A percentile compares a stretch with the other conserved stretches of the same genome.
phyloP scores from a whole-genome alignment of 2,329 filamentous ascomycete species.

The Colletotrichum viniferum region DNA sequence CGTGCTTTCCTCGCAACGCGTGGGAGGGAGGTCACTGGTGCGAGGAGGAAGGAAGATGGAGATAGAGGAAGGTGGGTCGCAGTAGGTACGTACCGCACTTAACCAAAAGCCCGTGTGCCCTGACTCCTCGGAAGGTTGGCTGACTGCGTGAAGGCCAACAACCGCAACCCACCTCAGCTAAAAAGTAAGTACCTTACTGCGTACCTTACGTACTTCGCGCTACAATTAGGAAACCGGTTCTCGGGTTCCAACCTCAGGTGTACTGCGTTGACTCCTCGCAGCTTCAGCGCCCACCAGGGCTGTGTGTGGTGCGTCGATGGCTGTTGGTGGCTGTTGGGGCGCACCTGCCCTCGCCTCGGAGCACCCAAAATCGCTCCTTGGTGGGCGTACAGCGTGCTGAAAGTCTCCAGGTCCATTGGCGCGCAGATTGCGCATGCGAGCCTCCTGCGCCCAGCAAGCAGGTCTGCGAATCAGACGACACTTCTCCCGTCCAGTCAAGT shows the following conservation, averaged over 20 bases:
- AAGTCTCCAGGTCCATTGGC: not conserved
- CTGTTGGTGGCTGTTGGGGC: not conserved
- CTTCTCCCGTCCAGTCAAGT: not conserved
- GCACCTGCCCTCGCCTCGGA: not conserved
- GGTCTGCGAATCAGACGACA: conserved; percentile 6
- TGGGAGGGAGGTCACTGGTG: not conserved
- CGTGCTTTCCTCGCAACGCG: not conserved
- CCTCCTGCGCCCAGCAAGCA: not conserved
- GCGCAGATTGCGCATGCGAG: conserved; percentile 8
- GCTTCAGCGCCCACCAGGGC: not conserved
- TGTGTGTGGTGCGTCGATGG: not conserved
- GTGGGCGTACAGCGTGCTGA: not conserved
- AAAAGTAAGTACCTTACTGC: not conserved
- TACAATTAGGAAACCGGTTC: not conserved
- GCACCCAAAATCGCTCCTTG: not conserved
- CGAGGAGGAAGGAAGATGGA: not conserved
- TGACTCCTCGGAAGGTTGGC: not conserved
- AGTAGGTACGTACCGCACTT: not conserved
- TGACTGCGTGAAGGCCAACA: not conserved
- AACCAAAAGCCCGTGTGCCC: not conserved
- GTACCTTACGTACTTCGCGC: not conserved
- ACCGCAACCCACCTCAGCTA: not conserved
- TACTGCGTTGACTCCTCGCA: not conserved
- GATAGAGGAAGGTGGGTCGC: not conserved
- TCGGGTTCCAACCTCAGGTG: not conserved